Percentiles rank a stretch among this genome's conserved stretches.
These are phyloP conservation scores for Sisymbrium altissimum DNA, from an alignment of 345 rosid genomes.

Conservation along the genomic window DNA sequence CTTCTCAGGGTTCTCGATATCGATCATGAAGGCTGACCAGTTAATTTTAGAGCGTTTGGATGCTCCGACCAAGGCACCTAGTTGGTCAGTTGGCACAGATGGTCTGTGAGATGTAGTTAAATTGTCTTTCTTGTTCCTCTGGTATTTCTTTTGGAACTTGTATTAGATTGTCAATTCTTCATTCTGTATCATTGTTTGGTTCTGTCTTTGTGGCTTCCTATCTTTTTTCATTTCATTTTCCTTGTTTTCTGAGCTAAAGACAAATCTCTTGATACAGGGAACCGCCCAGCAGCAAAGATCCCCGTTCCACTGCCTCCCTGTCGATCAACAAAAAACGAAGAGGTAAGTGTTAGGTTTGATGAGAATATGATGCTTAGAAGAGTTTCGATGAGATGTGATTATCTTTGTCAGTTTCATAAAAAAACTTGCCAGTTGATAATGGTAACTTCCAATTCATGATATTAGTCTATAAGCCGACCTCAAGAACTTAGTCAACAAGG, in stretches of 20 bases:
- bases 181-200: neutral
- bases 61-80: constrained; percentile 85
- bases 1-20: constrained; percentile 77
- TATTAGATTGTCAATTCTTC: neutral
- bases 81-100: constrained; percentile 87
- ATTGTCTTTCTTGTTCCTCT: neutral
- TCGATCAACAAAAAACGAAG: constrained; percentile 51
- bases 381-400: constrained; percentile 20
- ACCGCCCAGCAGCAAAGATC: constrained; percentile 82
- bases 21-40: constrained; percentile 89
- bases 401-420: constrained; percentile 17
- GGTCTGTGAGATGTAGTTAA: constrained; percentile 46
- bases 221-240: neutral
- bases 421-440: neutral
- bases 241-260: neutral
- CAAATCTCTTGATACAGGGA: constrained; percentile 41
- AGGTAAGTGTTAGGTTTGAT: constrained; percentile 52
- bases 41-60: constrained; percentile 64
- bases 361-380: constrained; percentile 35
- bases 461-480: constrained; percentile 62
- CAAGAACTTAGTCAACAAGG: constrained; percentile 64
- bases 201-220: neutral
- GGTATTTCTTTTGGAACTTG: neutral
- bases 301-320: constrained; percentile 74
- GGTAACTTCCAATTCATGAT: neutral